Evolutionary conservation across 129 eudicot genomes (phyloP), one percentile per base, ranked within the genome.

Genomic region (Deinandra increscens): DNA sequence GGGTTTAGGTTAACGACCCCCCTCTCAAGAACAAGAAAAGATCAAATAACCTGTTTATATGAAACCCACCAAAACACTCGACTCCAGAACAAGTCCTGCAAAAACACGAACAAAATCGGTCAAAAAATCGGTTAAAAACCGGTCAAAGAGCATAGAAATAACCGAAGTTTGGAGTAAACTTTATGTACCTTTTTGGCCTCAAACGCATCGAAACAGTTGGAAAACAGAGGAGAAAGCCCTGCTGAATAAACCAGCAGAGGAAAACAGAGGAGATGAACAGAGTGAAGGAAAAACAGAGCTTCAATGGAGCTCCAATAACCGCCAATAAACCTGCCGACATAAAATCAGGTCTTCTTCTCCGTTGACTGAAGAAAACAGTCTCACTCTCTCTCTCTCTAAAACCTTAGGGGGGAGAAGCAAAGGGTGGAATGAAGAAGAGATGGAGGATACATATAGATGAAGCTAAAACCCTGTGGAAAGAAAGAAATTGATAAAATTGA

Each of bases 1-100:
- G 71, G 65, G 74, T 64, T 84, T 79, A 85, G 45, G 91, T 78
- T 11, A 68, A 81, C 71, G 87, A 87, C 84, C 85, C 89, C 84
- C 85, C 89, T 93, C 95, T 86, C 54, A 92, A 84, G 85, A 82
- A 86, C 87, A 92, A 73, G 78, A 84, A 86, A 41, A 82, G 89
- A 78, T 75, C 67, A 59, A 86, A 77, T 49, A 85, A 75, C 60
- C 91, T 70, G 20, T 80, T 87, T 87, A 85, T 89, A 43, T 85
- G 96, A 87, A 87, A 94, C 3, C 88, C 91, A 73, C 97, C 96
- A 72, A 94, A 94, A 79, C 92, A 94, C 86, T 79, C 87, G 11
- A 89, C 97, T 70, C 99, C 99, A 83, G 87, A 89, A 85, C 97
- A 83, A 87, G 93, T 87, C 93, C 99, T 94, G 93, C 79, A 64